These are phyloP conservation scores for Pinus taeda DNA, from an alignment of 75 land plant species.

Conservation along the genomic window DNA sequence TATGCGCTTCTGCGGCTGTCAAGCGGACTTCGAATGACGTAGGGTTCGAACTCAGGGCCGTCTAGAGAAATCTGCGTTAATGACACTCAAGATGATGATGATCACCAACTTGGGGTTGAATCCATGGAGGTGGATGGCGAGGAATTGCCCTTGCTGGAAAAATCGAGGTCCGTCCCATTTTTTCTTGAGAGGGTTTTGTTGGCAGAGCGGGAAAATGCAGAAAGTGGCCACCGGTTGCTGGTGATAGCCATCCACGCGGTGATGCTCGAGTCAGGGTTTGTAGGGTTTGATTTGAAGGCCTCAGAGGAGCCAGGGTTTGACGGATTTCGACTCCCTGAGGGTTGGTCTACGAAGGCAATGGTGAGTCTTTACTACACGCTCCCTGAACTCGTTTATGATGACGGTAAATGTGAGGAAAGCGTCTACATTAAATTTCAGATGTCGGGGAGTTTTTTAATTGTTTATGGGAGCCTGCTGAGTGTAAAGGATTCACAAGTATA, in stretches of 20 bases:
- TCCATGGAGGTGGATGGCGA: slow-evolving; percentile 4
- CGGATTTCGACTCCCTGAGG: slow-evolving; percentile 29
- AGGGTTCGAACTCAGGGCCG: neutral
- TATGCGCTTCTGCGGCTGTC: slow-evolving; percentile 38
- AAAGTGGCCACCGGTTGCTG: slow-evolving; percentile 23
- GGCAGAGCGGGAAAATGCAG: slow-evolving; percentile 34
- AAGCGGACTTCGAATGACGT: slow-evolving; percentile 11
- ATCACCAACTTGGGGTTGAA: neutral
- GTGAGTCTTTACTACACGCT: slow-evolving; percentile 51
- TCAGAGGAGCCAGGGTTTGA: neutral
- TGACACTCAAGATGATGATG: neutral
- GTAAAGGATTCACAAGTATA: slow-evolving; percentile 14
- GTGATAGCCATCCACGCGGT: slow-evolving; percentile 74
- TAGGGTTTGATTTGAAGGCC: slow-evolving; percentile 24
- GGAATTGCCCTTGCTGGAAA: slow-evolving; percentile 4
- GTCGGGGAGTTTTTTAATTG: slow-evolving; percentile 44
- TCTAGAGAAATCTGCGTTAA: neutral
- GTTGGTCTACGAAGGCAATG: slow-evolving; percentile 29
- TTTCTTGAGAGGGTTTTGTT: slow-evolving; percentile 59
- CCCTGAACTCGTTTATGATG: slow-evolving; percentile 25
- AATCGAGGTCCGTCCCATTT: slow-evolving; percentile 28
- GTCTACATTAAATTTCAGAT: slow-evolving; percentile 48
- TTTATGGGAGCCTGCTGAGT: slow-evolving; percentile 51
- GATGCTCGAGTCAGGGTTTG: slow-evolving; percentile 83
- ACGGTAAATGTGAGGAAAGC: slow-evolving; percentile 6